Base-by-base conservation (phyloP, 257 asterid genomes). In the Capsicum baccatum region DNA sequence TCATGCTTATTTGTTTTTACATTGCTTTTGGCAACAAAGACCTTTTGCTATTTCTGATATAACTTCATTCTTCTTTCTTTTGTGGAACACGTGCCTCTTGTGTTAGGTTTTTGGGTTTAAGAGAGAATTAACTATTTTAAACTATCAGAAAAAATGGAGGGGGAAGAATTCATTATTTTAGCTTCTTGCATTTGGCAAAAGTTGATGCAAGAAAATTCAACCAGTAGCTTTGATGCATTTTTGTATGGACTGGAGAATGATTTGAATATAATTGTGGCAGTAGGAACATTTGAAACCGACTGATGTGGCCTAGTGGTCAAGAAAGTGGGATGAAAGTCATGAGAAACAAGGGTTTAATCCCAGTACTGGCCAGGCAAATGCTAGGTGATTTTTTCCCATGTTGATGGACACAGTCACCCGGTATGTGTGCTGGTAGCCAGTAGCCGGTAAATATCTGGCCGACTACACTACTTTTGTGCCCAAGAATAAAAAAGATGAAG, bases 181-280 rank as follows among this genome's bases (percentile, higher is more conserved):
- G 80, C 6, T 33, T 48, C 47, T 47, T 47, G 80, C 80, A 71
- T 71, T 73, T 73, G 80, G 58, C 9, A 19, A 73, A 59, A 19
- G 3, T 73, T 73, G 59, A 73, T 73, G 59, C 59, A 73, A 73
- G 42, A 73, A 73, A 73, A 15, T 73, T 73, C 80, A 48, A 21
- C 59, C 3, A 73, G 80, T 73, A 48, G 80, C 59, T 73, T 73
- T 73, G 80, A 73, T 47, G 59, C 59, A 48, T 11, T 11, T 47
- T 48, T 73, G 6, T 73, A 8, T 48, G 59, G 59, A 73, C 48
- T 48, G 59, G 59, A 19, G 59, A 73, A 59, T 48, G 42, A 73
- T 19, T 73, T n/a, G 19, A 42, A 73, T 73, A 73, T 73, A 73
- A 11, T 47, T 48, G 59, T 4, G 8, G 17, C 17, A n/a, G 80